Evolutionary conservation across 2,329 filamentous ascomycete genomes (phyloP).

Genomic region (Colletotrichum lini): DNA sequence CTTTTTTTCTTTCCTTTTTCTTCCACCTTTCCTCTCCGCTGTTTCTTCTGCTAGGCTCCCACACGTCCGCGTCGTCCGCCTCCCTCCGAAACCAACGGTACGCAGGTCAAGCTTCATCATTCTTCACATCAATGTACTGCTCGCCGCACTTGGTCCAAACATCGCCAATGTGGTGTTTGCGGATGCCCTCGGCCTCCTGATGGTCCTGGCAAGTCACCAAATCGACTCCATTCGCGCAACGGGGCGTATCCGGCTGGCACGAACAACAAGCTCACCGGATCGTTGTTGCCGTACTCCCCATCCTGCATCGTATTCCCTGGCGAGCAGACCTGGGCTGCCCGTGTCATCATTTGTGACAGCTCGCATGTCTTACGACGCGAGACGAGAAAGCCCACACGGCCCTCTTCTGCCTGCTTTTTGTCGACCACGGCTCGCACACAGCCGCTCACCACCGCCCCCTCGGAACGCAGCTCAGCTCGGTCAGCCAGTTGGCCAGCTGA

Average conservation of each 20-base stretch:
- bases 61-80: conserved; percentile 5
- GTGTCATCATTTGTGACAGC: conserved; percentile 34
- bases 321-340: not conserved
- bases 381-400: conserved; percentile 24
- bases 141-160: conserved; percentile 1
- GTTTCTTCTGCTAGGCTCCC: conserved; percentile 16
- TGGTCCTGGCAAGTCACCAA: not conserved
- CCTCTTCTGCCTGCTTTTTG: conserved; percentile 11
- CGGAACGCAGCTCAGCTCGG: not conserved
- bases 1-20: conserved; percentile 21
- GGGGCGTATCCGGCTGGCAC: not conserved
- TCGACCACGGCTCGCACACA: not conserved
- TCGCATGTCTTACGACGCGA: conserved; percentile 23
- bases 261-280: not conserved
- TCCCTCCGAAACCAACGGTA: conserved; percentile 37
- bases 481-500: conserved; percentile 4
- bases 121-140: conserved; percentile 21
- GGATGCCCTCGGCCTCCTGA: not conserved
- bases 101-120: conserved; percentile 30
- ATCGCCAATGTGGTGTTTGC: conserved; percentile 1
- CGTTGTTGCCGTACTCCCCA: not conserved
- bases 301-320: conserved; percentile 13
- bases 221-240: not conserved
- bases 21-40: conserved; percentile 4
- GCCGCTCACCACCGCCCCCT: conserved; percentile 16